Base-by-base conservation (phyloP, 2,329 filamentous ascomycete genomes). In the Lachnellula cervina region DNA sequence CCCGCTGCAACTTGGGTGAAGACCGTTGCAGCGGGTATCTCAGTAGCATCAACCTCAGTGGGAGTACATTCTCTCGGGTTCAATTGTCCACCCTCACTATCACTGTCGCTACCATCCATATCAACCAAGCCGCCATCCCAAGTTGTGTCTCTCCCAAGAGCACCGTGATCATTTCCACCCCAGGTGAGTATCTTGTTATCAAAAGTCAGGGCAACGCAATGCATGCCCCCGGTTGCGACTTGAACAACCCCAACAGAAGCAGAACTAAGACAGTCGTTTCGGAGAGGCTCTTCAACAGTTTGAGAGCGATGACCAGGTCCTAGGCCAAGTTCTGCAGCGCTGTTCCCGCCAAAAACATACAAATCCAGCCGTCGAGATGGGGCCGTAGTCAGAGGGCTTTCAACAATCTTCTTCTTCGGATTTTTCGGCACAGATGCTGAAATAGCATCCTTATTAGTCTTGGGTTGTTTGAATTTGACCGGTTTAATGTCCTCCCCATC, bases 101-200 rank as follows among this genome's bases (percentile, higher is more conserved):
- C 64, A 7, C 58, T 76, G 47, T 77, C 76, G 8, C 77, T 78
- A 8, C 11, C 40, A 43, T 43, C 40, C 40, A 43, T 43, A n/a
- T 43, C 40, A 8, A 43, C 40, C 11, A 43, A n/a, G 17, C 40
- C 40, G 40, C 40, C 40, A 43, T 43, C 40, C 40, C 40, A 43
- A n/a, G 11, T 43, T 19, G 88, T 92, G 68, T 89, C 81, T 67
- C 90, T 80, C 43, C 90, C 90, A 38, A 95, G 79, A 8, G 90
- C 88, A 60, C 88, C 87, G 67, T 91, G 85, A 68, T 95, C 90
- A 69, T 94, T 94, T 64, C 94, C 89, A 53, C 90, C 90, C 90
- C 90, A 95, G 28, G 88, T 91, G 52, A 90, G 74, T 63, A 95
- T 87, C 73, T 85, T 86, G 76, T 91, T 90, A 71, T 93, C 87